Conservation (phyloP, 2,329 filamentous ascomycete genomes). For the Apiospora arundinis region DNA sequence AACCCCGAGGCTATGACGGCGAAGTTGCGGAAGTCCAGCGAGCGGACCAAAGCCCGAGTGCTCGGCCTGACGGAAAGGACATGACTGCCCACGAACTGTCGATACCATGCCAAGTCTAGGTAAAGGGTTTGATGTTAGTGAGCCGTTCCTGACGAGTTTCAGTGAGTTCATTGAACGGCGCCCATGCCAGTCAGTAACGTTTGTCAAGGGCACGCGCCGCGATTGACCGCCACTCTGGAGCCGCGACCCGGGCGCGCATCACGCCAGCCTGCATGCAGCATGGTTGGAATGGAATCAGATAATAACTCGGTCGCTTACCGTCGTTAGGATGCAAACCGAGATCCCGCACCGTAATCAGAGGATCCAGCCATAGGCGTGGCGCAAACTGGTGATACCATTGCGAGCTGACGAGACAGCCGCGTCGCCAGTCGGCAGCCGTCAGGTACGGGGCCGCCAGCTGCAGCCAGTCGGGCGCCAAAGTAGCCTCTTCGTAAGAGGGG, state of each 20-base stretch:
- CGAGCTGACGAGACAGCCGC: slow-evolving; percentile 55
- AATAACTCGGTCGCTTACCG: slow-evolving; percentile 44
- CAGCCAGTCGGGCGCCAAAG: slow-evolving; percentile 54
- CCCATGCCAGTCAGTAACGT: neutral
- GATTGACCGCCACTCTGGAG: neutral
- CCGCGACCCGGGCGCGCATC: neutral
- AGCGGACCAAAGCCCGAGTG: slow-evolving; percentile 52
- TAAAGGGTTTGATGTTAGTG: neutral
- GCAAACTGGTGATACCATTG: slow-evolving; percentile 57
- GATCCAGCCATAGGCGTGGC: slow-evolving; percentile 59
- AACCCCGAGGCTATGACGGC: slow-evolving; percentile 48
- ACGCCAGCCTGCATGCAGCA: neutral
- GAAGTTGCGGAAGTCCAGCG: slow-evolving; percentile 56
- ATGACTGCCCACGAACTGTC: slow-evolving; percentile 51
- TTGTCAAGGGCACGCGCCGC: neutral
- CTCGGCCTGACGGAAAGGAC: slow-evolving; percentile 41
- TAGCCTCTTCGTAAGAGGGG: slow-evolving; percentile 63
- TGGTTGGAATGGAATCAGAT: neutral
- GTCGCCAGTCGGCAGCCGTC: slow-evolving; percentile 46
- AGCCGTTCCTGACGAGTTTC: neutral
- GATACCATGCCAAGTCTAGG: slow-evolving; percentile 57
- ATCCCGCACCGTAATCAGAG: slow-evolving; percentile 47
- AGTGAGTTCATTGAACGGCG: neutral
- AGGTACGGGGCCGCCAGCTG: slow-evolving; percentile 54
- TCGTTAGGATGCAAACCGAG: slow-evolving; percentile 51